Evolutionary conservation across 768 basidiomycete genomes (phyloP).

Genomic region (Psilocybe tampanensis): DNA sequence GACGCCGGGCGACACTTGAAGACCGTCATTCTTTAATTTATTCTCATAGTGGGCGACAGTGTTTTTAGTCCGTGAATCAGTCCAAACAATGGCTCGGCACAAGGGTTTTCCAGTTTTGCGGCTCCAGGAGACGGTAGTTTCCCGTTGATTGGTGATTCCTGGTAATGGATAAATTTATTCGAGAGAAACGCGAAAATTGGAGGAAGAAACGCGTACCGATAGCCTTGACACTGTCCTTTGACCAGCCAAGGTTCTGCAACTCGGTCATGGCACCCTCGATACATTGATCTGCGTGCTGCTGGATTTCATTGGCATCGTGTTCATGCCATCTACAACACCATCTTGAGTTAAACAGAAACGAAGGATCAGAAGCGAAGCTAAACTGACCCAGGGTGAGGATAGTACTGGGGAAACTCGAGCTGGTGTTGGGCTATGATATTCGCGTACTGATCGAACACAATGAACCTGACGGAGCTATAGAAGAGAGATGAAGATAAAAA

Average conservation of each 20-base stretch:
- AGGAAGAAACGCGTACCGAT: slow-evolving; percentile 67
- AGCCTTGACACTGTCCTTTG: slow-evolving; percentile 81
- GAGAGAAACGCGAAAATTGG: slow-evolving; percentile 14
- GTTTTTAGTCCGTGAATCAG: slow-evolving; percentile 89
- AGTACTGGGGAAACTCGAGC: slow-evolving; percentile 92
- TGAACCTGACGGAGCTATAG: slow-evolving; percentile 75
- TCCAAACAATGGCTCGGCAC: slow-evolving; percentile 93
- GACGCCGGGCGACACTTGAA: slow-evolving; percentile 67
- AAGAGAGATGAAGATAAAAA: slow-evolving; percentile 3
- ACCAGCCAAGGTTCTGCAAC: slow-evolving; percentile 78
- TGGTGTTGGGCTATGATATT: slow-evolving; percentile 89
- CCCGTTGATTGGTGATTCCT: slow-evolving; percentile 97
- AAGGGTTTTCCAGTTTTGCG: slow-evolving; percentile 86
- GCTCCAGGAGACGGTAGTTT: slow-evolving; percentile 95
- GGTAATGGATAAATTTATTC: slow-evolving; percentile 10
- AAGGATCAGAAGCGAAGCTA: not conserved
- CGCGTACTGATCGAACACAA: slow-evolving; percentile 86
- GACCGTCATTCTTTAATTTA: slow-evolving; percentile 70
- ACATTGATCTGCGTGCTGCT: slow-evolving; percentile 71
- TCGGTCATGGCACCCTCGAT: slow-evolving; percentile 70
- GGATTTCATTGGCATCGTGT: slow-evolving; percentile 86
- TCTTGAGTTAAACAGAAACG: not conserved
- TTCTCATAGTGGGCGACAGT: slow-evolving; percentile 80
- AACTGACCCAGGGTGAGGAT: slow-evolving; percentile 79
- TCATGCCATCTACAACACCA: slow-evolving; percentile 80